These are phyloP conservation scores for Lipomyces starkeyi DNA, from an alignment of 805 yeast genomes.

Conservation along the genomic window DNA sequence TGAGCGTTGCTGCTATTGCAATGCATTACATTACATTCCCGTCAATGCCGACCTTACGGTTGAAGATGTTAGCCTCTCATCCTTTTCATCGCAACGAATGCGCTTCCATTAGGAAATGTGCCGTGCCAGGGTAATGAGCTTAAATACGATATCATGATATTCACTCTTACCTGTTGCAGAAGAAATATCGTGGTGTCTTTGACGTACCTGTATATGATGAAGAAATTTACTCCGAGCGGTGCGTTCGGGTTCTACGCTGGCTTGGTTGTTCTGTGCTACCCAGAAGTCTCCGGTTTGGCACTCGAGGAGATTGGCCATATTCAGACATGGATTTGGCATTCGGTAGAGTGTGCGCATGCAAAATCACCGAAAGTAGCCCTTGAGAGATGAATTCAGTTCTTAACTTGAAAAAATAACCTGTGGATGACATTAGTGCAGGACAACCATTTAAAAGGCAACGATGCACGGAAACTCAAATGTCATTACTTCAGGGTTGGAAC, in stretches of 20 bases:
- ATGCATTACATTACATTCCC: constrained; percentile 88
- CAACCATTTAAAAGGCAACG: no score
- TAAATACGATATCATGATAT: constrained; percentile 85
- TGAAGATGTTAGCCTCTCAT: constrained; percentile 67
- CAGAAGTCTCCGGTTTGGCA: constrained; percentile 87
- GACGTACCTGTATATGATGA: constrained; percentile 90
- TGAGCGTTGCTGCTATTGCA: constrained; percentile 81
- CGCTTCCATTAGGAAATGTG: constrained; percentile 92
- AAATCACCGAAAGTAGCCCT: no score
- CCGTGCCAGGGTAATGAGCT: constrained; percentile 98
- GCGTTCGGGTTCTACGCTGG: constrained; percentile 90
- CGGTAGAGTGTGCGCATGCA: constrained; percentile 53
- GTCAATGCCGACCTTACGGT: constrained; percentile 61
- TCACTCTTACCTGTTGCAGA: constrained; percentile 95
- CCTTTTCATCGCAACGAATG: constrained; percentile 82
- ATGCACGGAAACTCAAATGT: no score
- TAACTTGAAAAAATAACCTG: no score
- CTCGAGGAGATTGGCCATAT: constrained; percentile 87
- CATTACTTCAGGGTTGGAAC: no score
- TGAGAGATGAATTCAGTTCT: no score
- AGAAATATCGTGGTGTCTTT: constrained; percentile 90
- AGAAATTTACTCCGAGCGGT: constrained; percentile 93
- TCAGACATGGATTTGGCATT: constrained; percentile 86
- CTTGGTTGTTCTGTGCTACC: constrained; percentile 79
- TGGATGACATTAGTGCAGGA: no score